Evolutionary conservation across 345 rosid species (phyloP).

Genomic region (Salix viminalis): DNA sequence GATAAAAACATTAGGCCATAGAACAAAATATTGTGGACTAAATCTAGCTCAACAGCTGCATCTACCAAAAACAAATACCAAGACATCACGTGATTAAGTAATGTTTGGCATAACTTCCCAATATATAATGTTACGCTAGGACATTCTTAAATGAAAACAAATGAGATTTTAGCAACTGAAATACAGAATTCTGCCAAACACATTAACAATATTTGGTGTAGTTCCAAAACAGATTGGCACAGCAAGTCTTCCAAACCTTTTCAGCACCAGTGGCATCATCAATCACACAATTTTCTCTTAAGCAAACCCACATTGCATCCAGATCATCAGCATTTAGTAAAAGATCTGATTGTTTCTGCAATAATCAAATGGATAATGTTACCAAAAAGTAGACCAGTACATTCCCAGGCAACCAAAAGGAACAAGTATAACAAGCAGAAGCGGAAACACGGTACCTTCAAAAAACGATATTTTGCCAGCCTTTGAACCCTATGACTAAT

Average conservation of each 20-base stretch:
- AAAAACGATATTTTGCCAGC: constrained; percentile 87
- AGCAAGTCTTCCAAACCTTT: constrained; percentile 47
- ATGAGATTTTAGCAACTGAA: neutral
- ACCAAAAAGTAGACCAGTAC: neutral
- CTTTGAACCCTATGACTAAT: constrained; percentile 90
- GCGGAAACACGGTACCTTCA: constrained; percentile 48
- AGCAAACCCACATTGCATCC: constrained; percentile 99
- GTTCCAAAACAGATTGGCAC: neutral
- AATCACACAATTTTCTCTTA: constrained; percentile 97
- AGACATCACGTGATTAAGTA: neutral
- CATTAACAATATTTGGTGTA: neutral
- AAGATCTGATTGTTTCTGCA: constrained; percentile 97
- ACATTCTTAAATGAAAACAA: neutral
- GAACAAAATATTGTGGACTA: neutral
- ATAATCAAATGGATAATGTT: constrained; percentile 17
- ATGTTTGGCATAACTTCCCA: neutral
- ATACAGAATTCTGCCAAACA: neutral
- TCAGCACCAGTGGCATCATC: constrained; percentile 99
- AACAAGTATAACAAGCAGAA: neutral
- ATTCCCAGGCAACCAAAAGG: neutral
- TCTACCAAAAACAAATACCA: neutral
- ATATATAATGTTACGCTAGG: neutral
- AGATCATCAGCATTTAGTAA: constrained; percentile 92
- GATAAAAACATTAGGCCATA: neutral
- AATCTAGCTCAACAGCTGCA: neutral